A percentile compares a stretch with the other conserved stretches of the same genome.
Evolutionary conservation across 139 green algal genomes (phyloP).

Genomic region (Trebouxia sp.): DNA sequence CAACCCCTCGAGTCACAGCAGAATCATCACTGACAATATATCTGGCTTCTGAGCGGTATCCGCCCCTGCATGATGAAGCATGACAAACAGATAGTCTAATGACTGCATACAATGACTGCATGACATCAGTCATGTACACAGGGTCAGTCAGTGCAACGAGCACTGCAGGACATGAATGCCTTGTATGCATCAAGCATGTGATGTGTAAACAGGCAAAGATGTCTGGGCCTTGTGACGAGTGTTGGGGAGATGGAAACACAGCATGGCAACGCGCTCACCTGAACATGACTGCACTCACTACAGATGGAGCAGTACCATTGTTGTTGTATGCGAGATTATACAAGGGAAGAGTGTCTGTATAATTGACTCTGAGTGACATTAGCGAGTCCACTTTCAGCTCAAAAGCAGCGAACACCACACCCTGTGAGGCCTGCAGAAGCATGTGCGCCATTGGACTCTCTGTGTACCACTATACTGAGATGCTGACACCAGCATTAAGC

Average conservation of each 20-base stretch:
- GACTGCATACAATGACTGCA: no score
- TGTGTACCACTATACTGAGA: no score
- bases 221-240: not conserved
- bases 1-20: constrained; percentile 31
- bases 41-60: constrained; percentile 37
- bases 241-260: not conserved
- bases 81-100: no score
- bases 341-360: constrained; percentile 39
- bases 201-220: no score
- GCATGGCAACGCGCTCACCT: constrained; percentile 22
- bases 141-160: no score
- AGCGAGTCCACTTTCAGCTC: constrained; percentile 46
- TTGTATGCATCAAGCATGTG: no score
- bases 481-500: no score
- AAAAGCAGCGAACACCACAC: constrained; percentile 47
- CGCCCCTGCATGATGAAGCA: not conserved
- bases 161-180: no score
- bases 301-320: not conserved
- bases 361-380: constrained; percentile 34
- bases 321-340: not conserved
- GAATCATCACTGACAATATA: constrained; percentile 41
- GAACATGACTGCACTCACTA: constrained; percentile 44
- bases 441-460: no score
- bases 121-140: no score
- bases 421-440: constrained; percentile 33